Conservation (phyloP, 169 alveolate genomes). For the Plasmodium vinckei region DNA sequence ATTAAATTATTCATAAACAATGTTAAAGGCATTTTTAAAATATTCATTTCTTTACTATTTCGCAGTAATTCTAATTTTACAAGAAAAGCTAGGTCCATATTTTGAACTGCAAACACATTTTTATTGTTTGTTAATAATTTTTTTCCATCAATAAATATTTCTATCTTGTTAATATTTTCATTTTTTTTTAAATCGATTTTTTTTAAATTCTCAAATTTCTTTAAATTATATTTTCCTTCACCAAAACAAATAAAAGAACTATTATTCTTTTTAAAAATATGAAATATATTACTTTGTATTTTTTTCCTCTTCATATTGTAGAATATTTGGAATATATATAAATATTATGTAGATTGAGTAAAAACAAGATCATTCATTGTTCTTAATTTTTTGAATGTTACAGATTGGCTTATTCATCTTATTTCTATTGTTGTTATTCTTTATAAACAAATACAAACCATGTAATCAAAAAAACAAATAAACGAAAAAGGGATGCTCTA, state of each 20-base stretch:
- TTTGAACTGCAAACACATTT: constrained; percentile 41
- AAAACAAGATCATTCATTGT: too few relatives aligned
- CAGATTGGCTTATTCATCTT: too few relatives aligned
- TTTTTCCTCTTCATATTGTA: constrained; percentile 4
- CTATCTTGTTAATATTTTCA: constrained; percentile 21
- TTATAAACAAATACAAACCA: too few relatives aligned
- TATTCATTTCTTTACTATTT: constrained; percentile 44
- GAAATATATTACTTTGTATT: neutral
- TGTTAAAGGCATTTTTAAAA: constrained; percentile 61
- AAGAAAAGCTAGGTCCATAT: constrained; percentile 37
- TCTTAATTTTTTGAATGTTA: too few relatives aligned
- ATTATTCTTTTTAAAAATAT: neutral
- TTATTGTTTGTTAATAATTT: constrained; percentile 40
- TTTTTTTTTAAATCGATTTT: constrained; percentile 38
- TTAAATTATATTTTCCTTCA: constrained; percentile 29
- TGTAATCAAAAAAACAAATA: too few relatives aligned
- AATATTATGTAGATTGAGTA: too few relatives aligned
- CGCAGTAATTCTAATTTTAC: constrained; percentile 41
- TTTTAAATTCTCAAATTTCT: constrained; percentile 40
- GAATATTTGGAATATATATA: too few relatives aligned
- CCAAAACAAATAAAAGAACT: constrained; percentile 30
- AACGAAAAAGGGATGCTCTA: too few relatives aligned
- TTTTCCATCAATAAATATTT: constrained; percentile 54
- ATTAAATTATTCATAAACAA: constrained; percentile 36
- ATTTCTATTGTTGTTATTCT: too few relatives aligned